These are phyloP conservation scores for Prunus mira DNA, from an alignment of 306 rosid species.

Conservation along the genomic window DNA sequence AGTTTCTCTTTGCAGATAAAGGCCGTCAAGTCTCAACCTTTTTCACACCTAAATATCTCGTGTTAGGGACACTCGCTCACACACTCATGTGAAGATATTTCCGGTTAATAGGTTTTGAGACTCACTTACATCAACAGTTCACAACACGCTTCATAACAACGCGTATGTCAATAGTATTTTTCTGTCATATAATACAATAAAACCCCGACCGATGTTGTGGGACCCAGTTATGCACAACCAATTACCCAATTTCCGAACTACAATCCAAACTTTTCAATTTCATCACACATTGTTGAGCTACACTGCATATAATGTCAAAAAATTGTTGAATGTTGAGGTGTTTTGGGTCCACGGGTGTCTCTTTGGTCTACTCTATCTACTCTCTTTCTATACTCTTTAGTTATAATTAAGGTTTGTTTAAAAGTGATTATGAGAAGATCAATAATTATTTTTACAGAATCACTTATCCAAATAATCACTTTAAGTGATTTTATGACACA, in stretches of 20 bases:
- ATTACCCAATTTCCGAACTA: neutral
- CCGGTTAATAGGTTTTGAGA: no score
- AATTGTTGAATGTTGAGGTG: constrained; percentile 13
- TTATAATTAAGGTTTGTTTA: rapidly evolving
- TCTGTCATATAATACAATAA: neutral
- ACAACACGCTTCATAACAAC: no score
- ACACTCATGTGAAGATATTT: no score
- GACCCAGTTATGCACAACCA: neutral
- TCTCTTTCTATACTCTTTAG: neutral
- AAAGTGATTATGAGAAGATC: rapidly evolving
- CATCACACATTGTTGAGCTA: neutral
- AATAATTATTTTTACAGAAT: no score
- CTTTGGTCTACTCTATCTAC: neutral
- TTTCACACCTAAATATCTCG: neutral
- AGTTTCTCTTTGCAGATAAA: neutral
- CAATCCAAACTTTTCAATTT: neutral
- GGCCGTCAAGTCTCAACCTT: no score
- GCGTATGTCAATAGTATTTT: no score
- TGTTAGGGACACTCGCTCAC: no score
- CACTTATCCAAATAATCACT: rapidly evolving
- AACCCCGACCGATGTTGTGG: neutral
- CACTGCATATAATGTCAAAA: neutral
- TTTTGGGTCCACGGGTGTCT: constrained; percentile 40
- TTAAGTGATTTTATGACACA: no score
- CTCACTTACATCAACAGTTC: no score